phyloP scores from a whole-genome alignment of 78 protist species.

The Isochrysis galbana region DNA sequence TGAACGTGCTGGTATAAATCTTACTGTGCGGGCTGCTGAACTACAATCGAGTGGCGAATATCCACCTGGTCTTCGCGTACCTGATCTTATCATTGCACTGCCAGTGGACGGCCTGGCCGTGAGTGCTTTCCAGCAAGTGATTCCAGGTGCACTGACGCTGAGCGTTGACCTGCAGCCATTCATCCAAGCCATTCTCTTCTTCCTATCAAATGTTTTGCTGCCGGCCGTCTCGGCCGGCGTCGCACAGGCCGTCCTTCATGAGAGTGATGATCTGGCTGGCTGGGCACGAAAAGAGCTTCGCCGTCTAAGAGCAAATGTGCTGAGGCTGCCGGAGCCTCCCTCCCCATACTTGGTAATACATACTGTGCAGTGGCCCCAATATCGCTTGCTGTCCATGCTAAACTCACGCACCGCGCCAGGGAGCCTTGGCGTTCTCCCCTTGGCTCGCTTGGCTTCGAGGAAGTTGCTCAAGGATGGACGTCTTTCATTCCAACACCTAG shows the following conservation, averaged over 20 bases:
- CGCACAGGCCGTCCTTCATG: background rate
- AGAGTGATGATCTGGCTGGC: background rate
- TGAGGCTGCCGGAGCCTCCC: no score
- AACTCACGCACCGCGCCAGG: no score
- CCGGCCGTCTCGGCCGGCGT: background rate
- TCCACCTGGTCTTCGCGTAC: background rate
- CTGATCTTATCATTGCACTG: background rate
- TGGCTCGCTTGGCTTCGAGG: no score
- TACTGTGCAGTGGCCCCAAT: no score
- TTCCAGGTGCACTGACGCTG: background rate
- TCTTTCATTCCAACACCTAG: no score
- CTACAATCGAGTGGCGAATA: background rate
- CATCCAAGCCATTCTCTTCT: background rate
- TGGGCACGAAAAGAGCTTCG: background rate
- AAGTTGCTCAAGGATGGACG: no score
- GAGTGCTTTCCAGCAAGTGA: background rate
- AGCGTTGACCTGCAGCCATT: background rate
- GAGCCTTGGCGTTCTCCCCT: no score
- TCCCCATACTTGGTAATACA: no score
- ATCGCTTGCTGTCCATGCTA: background rate
- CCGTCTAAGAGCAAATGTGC: background rate
- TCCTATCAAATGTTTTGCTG: background rate
- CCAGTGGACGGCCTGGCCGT: background rate
- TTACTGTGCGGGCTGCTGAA: no score
- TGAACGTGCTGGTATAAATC: no score